Evolutionary conservation across 345 rosid genomes (phyloP).

Genomic region (Syzygium aqueum): DNA sequence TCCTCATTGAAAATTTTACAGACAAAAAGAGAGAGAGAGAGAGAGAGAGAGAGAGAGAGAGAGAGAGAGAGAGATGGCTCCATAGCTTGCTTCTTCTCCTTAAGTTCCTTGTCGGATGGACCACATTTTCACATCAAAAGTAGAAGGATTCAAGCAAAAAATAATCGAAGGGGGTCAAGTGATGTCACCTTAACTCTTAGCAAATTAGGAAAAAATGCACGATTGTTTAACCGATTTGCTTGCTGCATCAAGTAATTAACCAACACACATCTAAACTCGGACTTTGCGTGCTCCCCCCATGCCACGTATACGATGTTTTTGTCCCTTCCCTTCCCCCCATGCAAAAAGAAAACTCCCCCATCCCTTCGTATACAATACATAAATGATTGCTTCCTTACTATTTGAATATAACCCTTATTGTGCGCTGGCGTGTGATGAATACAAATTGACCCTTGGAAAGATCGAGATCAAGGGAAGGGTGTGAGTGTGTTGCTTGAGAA

Average conservation of each 20-base stretch:
- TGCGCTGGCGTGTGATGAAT: not conserved
- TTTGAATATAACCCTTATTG: not conserved
- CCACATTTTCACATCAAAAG: not conserved
- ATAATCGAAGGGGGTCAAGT: not conserved
- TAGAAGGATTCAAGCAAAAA: not conserved
- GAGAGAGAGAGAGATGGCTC: not conserved
- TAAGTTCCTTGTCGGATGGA: not conserved
- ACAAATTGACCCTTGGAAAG: not conserved
- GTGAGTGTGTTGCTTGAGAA: not conserved
- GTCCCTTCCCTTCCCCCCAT: not conserved
- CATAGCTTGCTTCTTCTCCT: not conserved
- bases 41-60: not conserved
- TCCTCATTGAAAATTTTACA: not conserved
- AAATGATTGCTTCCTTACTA: not conserved
- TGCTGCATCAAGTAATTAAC: not conserved
- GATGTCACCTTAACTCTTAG: not conserved
- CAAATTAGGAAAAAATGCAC: not conserved
- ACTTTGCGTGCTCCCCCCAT: not conserved
- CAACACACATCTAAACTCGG: not conserved
- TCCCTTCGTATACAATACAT: not conserved
- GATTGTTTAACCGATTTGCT: not conserved
- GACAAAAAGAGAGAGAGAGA: not conserved
- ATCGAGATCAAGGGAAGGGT: not conserved
- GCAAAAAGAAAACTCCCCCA: not conserved
- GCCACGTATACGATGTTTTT: not conserved